phyloP scores from a whole-genome alignment of 2,329 filamentous ascomycete species.

The Chaetoscypha palmicola region DNA sequence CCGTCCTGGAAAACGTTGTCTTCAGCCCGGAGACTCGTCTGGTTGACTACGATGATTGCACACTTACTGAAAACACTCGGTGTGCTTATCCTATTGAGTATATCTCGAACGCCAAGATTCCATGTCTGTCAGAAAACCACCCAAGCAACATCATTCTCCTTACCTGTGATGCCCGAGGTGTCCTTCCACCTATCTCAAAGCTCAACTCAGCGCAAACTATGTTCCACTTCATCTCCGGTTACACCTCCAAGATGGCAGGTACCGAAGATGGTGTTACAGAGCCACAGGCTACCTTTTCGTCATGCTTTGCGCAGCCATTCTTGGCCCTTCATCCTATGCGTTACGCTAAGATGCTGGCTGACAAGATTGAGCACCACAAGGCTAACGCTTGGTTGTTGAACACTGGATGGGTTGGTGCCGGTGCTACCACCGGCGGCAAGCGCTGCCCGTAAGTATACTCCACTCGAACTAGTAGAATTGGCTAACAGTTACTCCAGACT shows the following conservation, averaged over 20 bases:
- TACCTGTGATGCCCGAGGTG: conserved; percentile 95
- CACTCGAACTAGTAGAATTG: not conserved
- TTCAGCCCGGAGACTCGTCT: conserved; percentile 85
- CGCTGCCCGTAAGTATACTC: conserved; percentile 61
- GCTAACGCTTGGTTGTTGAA: conserved; percentile 98
- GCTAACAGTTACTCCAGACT: conserved; percentile 37
- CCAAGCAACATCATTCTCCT: conserved; percentile 97
- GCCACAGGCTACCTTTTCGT: conserved; percentile 97
- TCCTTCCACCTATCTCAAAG: conserved; percentile 96
- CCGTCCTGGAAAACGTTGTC: conserved; percentile 96
- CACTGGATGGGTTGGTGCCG: conserved; percentile 94
- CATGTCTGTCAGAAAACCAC: conserved; percentile 80
- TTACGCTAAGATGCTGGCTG: conserved; percentile 96
- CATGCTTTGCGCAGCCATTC: conserved; percentile 99
- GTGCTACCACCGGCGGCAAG: conserved; percentile 85
- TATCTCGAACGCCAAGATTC: conserved; percentile 98
- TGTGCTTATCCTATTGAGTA: conserved; percentile 99
- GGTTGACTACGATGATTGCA: conserved; percentile 93
- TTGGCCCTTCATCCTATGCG: conserved; percentile 97
- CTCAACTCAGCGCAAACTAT: conserved; percentile 91
- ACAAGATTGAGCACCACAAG: conserved; percentile 94
- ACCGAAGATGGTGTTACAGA: conserved; percentile 96
- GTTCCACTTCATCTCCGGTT: conserved; percentile 99
- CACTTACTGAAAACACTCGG: conserved; percentile 95
- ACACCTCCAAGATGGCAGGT: conserved; percentile 99